Evolutionary conservation across 306 rosid genomes (phyloP), one percentile per base, ranked within the genome.

Genomic region (Potentilla sterilis): DNA sequence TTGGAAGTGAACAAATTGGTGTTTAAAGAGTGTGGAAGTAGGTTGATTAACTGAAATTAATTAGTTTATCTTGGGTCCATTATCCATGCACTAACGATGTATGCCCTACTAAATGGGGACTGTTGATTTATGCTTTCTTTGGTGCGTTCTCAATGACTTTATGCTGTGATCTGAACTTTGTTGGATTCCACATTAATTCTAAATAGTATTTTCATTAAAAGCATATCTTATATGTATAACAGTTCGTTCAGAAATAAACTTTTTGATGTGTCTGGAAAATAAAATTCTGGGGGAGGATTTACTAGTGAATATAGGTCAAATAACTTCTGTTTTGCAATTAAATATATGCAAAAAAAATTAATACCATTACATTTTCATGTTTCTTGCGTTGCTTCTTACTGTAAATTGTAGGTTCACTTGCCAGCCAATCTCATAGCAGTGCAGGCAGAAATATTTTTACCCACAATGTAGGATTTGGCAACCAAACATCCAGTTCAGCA

Each of bases 381-480:
- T 34, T 58, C 51, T 44, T 58, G 18, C 6, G 8, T 63, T 70
- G 41, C 28, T 68, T 69, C 78, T 69, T 32, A 71, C 52, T 38
- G 61, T 54, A 44, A 37, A 46, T 75, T 49, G 54, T 58, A 75
- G 75, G 82, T 81, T 66, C 51, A 72, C 38, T 70, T 88, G 81
- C 81, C 46, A 52, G 65, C 77, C 81, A 71, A 80, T 85, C 75
- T 44, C 85, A 75, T 77, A 57, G 70, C 69, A 69, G 63, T 75
- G 66, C 83, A 64, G 62, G 14, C 64, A 85, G 89, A 62, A 83
- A 72, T 80, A 32, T 73, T 18, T 76, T 84, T 74, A 16, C 84
- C 77, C 80, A 87, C 75, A 80, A 78, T 54, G 22, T 69, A 21
- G 85, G 84, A 76, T 80, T 79, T 34, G 70, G 67, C 14, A 83